phyloP scores from a whole-genome alignment of 2,329 filamentous ascomycete genomes.

The Ilyonectria destructans region DNA sequence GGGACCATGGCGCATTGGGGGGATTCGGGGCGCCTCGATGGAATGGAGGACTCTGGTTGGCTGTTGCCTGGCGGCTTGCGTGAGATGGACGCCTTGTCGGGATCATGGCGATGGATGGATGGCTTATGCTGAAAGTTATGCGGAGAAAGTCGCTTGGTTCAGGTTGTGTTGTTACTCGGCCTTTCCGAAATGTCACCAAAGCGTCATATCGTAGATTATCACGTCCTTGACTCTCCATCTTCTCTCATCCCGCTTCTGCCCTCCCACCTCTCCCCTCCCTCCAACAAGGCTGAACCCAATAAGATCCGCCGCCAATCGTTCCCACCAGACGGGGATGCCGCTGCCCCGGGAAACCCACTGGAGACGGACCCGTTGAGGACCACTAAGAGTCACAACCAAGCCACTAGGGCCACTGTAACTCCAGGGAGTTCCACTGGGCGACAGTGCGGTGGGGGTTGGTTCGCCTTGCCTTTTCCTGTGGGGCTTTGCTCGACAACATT shows the following conservation, averaged over 20 bases:
- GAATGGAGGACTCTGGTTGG: slow-evolving; percentile 31
- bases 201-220: neutral
- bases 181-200: neutral
- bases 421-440: slow-evolving; percentile 34
- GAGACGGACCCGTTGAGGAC: slow-evolving; percentile 32
- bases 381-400: neutral
- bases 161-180: too few species aligned
- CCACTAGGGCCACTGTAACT: slow-evolving; percentile 29
- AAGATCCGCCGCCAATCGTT: slow-evolving; percentile 37
- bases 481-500: slow-evolving; percentile 11
- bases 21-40: slow-evolving; percentile 27
- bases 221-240: neutral
- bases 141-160: neutral
- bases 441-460: slow-evolving; percentile 43
- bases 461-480: slow-evolving; percentile 43
- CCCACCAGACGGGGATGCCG: slow-evolving; percentile 17
- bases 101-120: slow-evolving; percentile 18
- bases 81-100: slow-evolving; percentile 29
- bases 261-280: neutral
- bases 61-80: slow-evolving; percentile 35
- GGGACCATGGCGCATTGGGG: slow-evolving; percentile 47
- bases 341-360: slow-evolving; percentile 29
- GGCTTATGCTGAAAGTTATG: slow-evolving; percentile 22
- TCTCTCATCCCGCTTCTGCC: neutral
- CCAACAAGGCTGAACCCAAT: slow-evolving; percentile 46